Percentiles rank a stretch among this genome's conserved stretches.
Conservation (phyloP, 2,329 filamentous ascomycete species). For the Graphilbum sp. region DNA sequence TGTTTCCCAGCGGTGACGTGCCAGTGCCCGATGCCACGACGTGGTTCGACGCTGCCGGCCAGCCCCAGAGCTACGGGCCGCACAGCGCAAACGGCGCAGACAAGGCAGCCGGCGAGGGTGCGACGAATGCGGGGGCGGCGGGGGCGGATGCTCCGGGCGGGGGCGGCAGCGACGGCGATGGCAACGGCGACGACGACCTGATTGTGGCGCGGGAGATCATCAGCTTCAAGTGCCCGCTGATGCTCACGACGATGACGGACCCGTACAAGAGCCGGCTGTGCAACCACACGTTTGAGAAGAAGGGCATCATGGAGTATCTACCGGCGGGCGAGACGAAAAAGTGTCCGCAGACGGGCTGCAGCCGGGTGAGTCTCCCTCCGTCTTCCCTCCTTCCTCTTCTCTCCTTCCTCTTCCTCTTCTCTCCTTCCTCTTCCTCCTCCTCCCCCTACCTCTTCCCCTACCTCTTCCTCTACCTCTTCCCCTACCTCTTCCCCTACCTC, state of each 20-base stretch:
- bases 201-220: conserved; percentile 46
- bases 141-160: conserved; percentile 41
- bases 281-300: conserved; percentile 56
- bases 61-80: conserved; percentile 15
- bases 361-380: conserved; percentile 25
- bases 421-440: conserved; percentile 26
- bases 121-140: conserved; percentile 15
- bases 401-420: not conserved
- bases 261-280: conserved; percentile 52
- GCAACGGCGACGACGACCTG: conserved; percentile 43
- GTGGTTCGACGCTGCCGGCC: conserved; percentile 34
- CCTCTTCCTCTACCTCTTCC: too few species aligned
- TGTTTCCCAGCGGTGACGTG: conserved; percentile 30
- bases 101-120: conserved; percentile 9
- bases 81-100: conserved; percentile 9
- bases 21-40: conserved; percentile 33
- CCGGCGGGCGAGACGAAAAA: conserved; percentile 16
- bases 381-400: not conserved
- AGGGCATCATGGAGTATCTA: conserved; percentile 41
- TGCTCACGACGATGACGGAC: conserved; percentile 44
- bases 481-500: too few species aligned
- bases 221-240: conserved; percentile 54
- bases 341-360: conserved; percentile 52
- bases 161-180: conserved; percentile 26
- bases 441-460: not conserved